Evolutionary conservation across 2,329 filamentous ascomycete genomes (phyloP).

Genomic region (Botrytis tulipae): DNA sequence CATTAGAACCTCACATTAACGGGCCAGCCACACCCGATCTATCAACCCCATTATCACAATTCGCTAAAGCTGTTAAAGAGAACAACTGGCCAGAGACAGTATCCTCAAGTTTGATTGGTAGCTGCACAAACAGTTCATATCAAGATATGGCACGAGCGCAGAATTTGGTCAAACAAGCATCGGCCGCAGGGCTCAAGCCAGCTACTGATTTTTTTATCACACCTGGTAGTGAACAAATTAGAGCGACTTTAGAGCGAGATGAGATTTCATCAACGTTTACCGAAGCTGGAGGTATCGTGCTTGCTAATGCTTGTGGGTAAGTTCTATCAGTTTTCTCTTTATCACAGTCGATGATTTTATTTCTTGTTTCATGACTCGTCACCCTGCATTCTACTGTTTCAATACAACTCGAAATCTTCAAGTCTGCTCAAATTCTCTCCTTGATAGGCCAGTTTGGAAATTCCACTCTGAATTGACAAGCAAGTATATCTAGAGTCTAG

Average conservation of each 20-base stretch:
- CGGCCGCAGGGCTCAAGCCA: constrained; percentile 84
- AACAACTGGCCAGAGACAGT: constrained; percentile 90
- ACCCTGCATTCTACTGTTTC: neutral
- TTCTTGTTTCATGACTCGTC: neutral
- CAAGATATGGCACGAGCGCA: constrained; percentile 97
- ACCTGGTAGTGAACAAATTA: constrained; percentile 93
- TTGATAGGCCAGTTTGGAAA: neutral
- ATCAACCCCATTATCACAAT: constrained; percentile 86
- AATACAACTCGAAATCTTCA: neutral
- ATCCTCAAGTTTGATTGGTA: constrained; percentile 91
- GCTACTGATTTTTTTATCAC: constrained; percentile 94
- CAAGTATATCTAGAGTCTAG: neutral
- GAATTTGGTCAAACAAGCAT: constrained; percentile 86
- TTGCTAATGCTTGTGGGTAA: constrained; percentile 86
- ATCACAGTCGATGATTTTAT: neutral
- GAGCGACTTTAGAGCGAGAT: constrained; percentile 88
- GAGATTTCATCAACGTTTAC: constrained; percentile 83
- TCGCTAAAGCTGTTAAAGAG: constrained; percentile 78
- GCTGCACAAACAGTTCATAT: constrained; percentile 98
- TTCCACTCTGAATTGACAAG: neutral
- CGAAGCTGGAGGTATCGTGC: constrained; percentile 79
- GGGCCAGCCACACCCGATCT: constrained; percentile 95
- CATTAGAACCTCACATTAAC: constrained; percentile 93
- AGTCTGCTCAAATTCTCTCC: neutral
- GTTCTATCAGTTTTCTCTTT: neutral